Base-by-base conservation (phyloP, 768 basidiomycete species). In the Termitomyces sp. region DNA sequence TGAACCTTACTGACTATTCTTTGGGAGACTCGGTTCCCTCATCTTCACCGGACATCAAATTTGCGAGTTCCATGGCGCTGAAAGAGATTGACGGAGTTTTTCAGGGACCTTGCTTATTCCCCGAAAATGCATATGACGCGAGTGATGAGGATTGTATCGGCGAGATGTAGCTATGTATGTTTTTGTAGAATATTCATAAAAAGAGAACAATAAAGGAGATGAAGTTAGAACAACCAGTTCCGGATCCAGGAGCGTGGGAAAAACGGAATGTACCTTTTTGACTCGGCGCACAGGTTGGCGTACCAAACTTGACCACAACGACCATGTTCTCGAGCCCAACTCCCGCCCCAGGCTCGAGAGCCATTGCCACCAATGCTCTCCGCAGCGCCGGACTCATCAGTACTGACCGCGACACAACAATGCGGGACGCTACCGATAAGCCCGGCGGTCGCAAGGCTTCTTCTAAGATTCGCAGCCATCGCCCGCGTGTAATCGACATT, bases 361-460 rank as follows among this genome's bases (percentile, higher is more conserved):
- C 79, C 29, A 71, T 92, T 20, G 87, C 83, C 22, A 62, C 79
- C 57, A 86, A 72, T 57, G 85, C 87, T 31, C 74, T 91, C 26
- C 84, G 85, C 58, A 82, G 72, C 37, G 88, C 87, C 3, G 90
- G 89, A 42, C 83, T 91, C 67, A 86, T 90, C 60, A 88, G 90
- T 78, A 75, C 81, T 56, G 90, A 92, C 69, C 76, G 82, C 56
- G 90, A 92, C 69, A 76, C 84, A 57, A 80, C 76, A 63, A 91
- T 92, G 90, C 82, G 84, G 60, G 89, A 92, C 65, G 73, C 76
- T 44, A 76, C 80, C 9, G 82, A 84, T 72, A 87, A 77, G 63
- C 87, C 86, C 5, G 87, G 87, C 50, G 88, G 88, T 24, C 81
- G 88, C 66, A 92, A 91, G 69, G 82, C 82, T 46, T 64, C 77